Percentiles rank a stretch among this genome's conserved stretches.
These are phyloP conservation scores for Thymus mandschuricus DNA, from an alignment of 257 asterid species.

Conservation along the genomic window DNA sequence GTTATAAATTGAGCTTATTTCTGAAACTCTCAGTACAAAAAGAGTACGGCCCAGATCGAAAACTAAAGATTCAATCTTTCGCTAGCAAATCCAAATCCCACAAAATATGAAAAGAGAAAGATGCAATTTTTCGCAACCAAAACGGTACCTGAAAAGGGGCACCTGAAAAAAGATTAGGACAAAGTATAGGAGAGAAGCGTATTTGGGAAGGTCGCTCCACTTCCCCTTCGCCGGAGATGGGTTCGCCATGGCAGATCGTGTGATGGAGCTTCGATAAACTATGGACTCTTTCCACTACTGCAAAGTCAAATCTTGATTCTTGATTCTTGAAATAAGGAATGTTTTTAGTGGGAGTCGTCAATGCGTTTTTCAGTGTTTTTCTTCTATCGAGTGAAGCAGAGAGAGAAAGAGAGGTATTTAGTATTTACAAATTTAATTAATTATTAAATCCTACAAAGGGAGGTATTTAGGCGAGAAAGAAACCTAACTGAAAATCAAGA, in stretches of 20 bases:
- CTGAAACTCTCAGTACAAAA: neutral
- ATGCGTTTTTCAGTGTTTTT: no score
- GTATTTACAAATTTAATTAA: no score
- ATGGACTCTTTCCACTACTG: neutral
- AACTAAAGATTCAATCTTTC: constrained; percentile 11
- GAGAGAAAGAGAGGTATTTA: no score
- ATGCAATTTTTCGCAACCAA: neutral
- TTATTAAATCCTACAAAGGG: no score
- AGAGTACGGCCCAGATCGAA: neutral
- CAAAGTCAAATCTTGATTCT: constrained; percentile 20
- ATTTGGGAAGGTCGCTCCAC: constrained; percentile 68
- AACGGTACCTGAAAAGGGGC: constrained; percentile 88
- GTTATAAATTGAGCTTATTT: constrained; percentile 14
- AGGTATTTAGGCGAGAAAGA: neutral
- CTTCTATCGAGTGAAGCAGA: no score
- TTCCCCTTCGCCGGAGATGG: constrained; percentile 42
- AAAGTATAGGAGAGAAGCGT: constrained; percentile 69
- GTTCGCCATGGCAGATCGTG: constrained; percentile 42
- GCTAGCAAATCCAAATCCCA: neutral
- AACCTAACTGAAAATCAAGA: constrained; percentile 1
- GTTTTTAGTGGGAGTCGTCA: no score
- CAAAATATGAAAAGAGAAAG: constrained; percentile 13
- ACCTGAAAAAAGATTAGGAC: constrained; percentile 74
- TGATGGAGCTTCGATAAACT: neutral
- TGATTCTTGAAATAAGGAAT: neutral